Conservation (phyloP, 768 basidiomycete genomes). For the Naematelia encephala region DNA sequence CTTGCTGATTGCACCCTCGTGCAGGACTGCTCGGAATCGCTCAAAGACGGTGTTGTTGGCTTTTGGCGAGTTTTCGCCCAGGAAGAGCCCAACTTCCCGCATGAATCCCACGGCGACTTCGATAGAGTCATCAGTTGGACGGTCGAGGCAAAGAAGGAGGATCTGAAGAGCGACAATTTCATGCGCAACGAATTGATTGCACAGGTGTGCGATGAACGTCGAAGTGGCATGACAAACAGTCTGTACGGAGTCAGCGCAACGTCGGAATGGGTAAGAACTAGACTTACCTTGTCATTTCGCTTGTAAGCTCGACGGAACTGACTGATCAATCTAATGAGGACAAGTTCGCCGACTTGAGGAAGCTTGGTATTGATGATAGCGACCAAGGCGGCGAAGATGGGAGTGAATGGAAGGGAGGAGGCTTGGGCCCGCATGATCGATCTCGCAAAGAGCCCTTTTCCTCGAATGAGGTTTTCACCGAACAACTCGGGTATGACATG, state of each 20-base stretch:
- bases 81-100: conserved; percentile 93
- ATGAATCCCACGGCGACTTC: conserved; percentile 98
- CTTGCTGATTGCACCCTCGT: conserved; percentile 91
- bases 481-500: conserved; percentile 86
- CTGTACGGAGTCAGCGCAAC: conserved; percentile 53
- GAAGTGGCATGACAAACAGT: conserved; percentile 90
- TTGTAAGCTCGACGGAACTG: conserved; percentile 95
- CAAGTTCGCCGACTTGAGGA: conserved; percentile 89
- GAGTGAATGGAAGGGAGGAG: conserved; percentile 93
- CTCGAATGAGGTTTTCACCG: conserved; percentile 86
- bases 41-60: conserved; percentile 93
- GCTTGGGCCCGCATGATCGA: conserved; percentile 98
- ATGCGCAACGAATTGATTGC: conserved; percentile 89
- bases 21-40: conserved; percentile 92
- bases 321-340: conserved; percentile 81
- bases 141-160: conserved; percentile 88
- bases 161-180: conserved; percentile 94
- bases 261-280: background rate
- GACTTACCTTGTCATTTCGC: conserved; percentile 87
- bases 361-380: conserved; percentile 96
- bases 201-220: conserved; percentile 82
- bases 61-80: conserved; percentile 88
- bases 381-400: conserved; percentile 90
- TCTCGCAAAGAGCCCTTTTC: conserved; percentile 84
- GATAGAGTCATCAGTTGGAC: conserved; percentile 94